Conservation (phyloP, 345 rosid genomes). For the Brassica juncea region DNA sequence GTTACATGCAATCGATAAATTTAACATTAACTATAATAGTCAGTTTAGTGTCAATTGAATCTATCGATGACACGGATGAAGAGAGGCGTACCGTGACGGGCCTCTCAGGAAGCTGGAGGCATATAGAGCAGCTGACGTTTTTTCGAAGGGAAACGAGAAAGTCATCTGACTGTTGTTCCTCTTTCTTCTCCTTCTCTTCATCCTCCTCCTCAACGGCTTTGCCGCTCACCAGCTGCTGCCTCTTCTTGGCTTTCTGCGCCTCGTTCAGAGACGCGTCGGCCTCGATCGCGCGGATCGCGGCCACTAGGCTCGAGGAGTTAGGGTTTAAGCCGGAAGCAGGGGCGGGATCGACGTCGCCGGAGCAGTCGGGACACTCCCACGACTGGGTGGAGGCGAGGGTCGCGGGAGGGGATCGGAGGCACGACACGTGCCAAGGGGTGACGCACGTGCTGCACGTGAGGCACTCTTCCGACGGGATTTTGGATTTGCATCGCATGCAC, state of each 20-base stretch:
- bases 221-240: constrained; percentile 52
- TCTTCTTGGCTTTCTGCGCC: constrained; percentile 48
- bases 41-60: too few species aligned
- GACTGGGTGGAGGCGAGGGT: constrained; percentile 47
- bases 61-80: too few species aligned
- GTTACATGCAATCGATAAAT: too few species aligned
- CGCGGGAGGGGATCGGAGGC: constrained; percentile 51
- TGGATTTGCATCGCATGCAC: constrained; percentile 65
- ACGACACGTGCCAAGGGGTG: constrained; percentile 77
- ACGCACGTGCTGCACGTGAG: constrained; percentile 59
- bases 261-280: constrained; percentile 48
- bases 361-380: constrained; percentile 75
- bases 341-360: not conserved
- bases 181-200: not conserved
- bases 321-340: not conserved
- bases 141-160: constrained; percentile 42
- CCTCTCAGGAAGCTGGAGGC: constrained; percentile 62
- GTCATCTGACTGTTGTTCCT: not conserved
- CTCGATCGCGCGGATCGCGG: constrained; percentile 48
- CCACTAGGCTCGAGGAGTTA: constrained; percentile 18
- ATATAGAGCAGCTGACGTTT: constrained; percentile 55
- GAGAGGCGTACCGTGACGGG: constrained; percentile 43
- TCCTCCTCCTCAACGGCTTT: constrained; percentile 3
- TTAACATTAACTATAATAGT: too few species aligned
- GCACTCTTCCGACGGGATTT: constrained; percentile 49